Evolutionary conservation across 2,329 filamentous ascomycete species (phyloP), one percentile per base, ranked within the genome.

Genomic region (Hypomyces rosellus): DNA sequence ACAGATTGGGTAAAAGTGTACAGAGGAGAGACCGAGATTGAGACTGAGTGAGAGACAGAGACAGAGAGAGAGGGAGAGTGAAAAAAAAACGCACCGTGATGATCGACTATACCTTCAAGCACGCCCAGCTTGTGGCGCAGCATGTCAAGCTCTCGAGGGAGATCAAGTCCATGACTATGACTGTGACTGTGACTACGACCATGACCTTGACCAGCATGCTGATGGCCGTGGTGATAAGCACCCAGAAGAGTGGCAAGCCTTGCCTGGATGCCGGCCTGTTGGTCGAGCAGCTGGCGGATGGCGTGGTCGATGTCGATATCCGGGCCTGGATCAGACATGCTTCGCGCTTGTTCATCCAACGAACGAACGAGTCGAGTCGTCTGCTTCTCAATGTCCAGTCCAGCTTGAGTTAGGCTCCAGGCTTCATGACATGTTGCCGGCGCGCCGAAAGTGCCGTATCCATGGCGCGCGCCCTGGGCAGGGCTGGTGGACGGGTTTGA

Each of bases 41-140:
- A n/a, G n/a, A n/a, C n/a, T n/a, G n/a, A n/a, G n/a, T n/a, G n/a
- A n/a, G n/a, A n/a, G 50, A 37, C 15, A 46, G 51, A 51, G 44
- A 42, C n/a, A 44, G 36, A 39, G 48, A 33, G 39, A 9, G 39
- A 40, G 30, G 33, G 45, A 33, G 49, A 38, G 16, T 49, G 50
- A 48, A 53, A 43, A 40, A 40, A 50, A 54, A 57, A 47, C 51
- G 41, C 49, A 81, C 78, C 71, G 60, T 77, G 71, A 52, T 69
- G 70, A 55, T 74, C 68, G 48, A 71, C 71, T 62, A 75, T 75
- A 49, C 66, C 64, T 57, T 75, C 71, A 50, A 82, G 66, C 40
- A 73, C 69, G 51, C 69, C 72, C 49, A 75, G 66, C 63, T 81
- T 82, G 63, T 78, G 72, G 52, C 74, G 76, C 58, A 82, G 66